Evolutionary conservation across 306 rosid species (phyloP), one percentile per base, ranked within the genome.

Genomic region (Cucurbita maxima): DNA sequence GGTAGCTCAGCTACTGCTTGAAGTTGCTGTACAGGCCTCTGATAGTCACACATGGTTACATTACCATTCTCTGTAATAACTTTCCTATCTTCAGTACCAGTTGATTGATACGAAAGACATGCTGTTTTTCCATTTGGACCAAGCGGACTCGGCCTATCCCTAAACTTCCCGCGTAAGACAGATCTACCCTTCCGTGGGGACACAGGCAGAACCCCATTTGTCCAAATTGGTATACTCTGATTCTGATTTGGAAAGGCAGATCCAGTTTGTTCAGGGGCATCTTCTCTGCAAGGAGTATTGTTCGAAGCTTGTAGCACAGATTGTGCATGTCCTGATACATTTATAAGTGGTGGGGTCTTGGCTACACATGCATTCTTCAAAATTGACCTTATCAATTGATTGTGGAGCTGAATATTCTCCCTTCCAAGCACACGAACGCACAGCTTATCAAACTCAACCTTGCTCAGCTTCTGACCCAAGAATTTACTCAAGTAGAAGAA

Each of bases 91-190:
- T 95, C 96, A 8, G 81, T 58, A 62, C 90, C 87, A 5, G 61
- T 76, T 58, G 87, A 82, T 64, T 80, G 87, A 73, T 85, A 88
- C 56, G 82, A 72, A 76, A 82, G 69, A 78, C 76, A 81, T 45
- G 91, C 90, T 11, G 82, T 84, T 87, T 89, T 91, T 81, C 96
- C 97, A 84, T 91, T 95, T 53, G 92, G 97, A 74, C 99, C 99
- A 76, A 91, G 97, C 47, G 92, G 96, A 79, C 99, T 95, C 67
- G 92, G 96, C 74, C 99, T 87, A 81, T 94, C 99, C 84, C 84
- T 86, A 54, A 70, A 84, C 91, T 84, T 95, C 76, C 96, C 97
- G 5, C 91, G 96, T 57, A 85, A 78, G 22, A 75, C 86, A 12
- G 92, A 78, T 78, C 97, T 79, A 40, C 85, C 83, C 88, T 89